A percentile compares a stretch with the other conserved stretches of the same genome.
Conservation (phyloP, 106 monocot genomes). For the Allium fistulosum region DNA sequence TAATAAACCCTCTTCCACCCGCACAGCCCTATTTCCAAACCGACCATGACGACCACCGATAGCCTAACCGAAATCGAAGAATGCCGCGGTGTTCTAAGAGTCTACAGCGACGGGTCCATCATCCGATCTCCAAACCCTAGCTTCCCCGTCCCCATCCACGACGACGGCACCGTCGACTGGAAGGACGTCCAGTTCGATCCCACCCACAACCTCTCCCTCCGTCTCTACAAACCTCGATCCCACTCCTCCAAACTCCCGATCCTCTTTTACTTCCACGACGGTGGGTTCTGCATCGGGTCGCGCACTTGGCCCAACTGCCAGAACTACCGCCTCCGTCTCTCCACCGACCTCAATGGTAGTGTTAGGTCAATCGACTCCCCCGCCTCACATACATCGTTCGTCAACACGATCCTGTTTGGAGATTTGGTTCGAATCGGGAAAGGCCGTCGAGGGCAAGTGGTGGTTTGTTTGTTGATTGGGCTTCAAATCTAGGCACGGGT, state of each 20-base stretch:
- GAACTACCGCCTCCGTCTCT: conserved; percentile 67
- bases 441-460: no score
- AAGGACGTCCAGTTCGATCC: conserved; percentile 42
- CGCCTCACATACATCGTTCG: no score
- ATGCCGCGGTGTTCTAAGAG: conserved; percentile 52
- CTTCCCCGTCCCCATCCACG: conserved; percentile 42
- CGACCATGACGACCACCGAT: background rate
- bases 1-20: no score
- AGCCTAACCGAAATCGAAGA: conserved; percentile 29
- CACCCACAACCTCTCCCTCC: conserved; percentile 34
- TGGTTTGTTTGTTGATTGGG: no score
- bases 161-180: conserved; percentile 56
- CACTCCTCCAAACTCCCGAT: conserved; percentile 38
- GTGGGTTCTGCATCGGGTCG: conserved; percentile 83
- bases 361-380: no score
- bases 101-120: conserved; percentile 68
- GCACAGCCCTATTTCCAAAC: no score
- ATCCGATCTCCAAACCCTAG: conserved; percentile 30
- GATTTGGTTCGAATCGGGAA: no score
- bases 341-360: conserved; percentile 31
- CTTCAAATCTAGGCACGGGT: no score
- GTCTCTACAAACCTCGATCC: conserved; percentile 44
- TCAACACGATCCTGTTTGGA: no score
- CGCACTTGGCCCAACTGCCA: conserved; percentile 77
- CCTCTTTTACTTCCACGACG: conserved; percentile 89